Evolutionary conservation across 2,329 filamentous ascomycete genomes (phyloP).

Genomic region (Fonsecaea pugnacius): DNA sequence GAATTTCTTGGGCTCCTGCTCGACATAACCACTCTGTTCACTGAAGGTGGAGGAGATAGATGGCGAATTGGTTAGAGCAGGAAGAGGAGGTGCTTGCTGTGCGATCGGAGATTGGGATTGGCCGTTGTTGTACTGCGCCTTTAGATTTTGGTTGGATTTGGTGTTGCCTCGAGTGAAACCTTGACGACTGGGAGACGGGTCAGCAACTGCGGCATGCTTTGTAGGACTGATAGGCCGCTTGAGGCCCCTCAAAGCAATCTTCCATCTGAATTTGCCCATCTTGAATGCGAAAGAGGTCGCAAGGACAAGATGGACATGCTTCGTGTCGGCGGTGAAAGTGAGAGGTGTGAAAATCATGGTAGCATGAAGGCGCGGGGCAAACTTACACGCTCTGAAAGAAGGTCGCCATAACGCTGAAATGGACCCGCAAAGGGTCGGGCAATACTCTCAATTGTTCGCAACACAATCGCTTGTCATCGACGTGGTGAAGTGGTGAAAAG

Average conservation of each 20-base stretch:
- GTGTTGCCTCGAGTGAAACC: conserved; percentile 55
- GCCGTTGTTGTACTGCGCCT: conserved; percentile 38
- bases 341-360: conserved; percentile 13
- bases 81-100: conserved; percentile 40
- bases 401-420: conserved; percentile 47
- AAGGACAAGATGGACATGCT: conserved; percentile 16
- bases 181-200: conserved; percentile 49
- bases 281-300: conserved; percentile 14
- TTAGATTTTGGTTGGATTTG: conserved; percentile 50
- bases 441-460: conserved; percentile 7
- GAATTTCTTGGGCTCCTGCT: conserved; percentile 55
- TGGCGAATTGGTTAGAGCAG: conserved; percentile 46
- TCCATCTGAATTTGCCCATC: conserved; percentile 24
- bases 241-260: conserved; percentile 29
- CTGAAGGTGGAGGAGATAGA: conserved; percentile 46
- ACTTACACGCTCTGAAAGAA: conserved; percentile 57
- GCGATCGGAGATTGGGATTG: conserved; percentile 40
- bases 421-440: conserved; percentile 12
- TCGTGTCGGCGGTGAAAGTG: conserved; percentile 18
- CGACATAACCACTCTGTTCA: conserved; percentile 45
- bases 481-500: conserved; percentile 17
- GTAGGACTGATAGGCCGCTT: conserved; percentile 27
- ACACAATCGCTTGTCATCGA: conserved; percentile 17
- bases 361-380: conserved; percentile 11
- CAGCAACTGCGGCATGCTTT: conserved; percentile 35